Evolutionary conservation across 176 grass and related monocot species (phyloP).

Genomic region (barley (Hordeum vulgare)): DNA sequence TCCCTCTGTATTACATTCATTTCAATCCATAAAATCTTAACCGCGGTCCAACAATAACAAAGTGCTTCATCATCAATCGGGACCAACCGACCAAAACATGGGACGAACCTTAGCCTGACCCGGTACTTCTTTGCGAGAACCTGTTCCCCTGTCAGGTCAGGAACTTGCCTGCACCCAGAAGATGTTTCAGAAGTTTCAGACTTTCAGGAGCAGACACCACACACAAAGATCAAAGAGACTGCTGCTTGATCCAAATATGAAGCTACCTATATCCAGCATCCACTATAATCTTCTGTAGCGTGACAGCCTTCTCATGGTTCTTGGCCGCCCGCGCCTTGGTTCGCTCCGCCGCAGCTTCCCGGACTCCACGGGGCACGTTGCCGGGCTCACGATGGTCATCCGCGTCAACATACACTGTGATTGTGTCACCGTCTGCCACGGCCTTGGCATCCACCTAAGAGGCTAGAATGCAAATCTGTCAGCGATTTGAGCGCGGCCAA

Average conservation of each 20-base stretch:
- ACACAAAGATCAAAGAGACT: not conserved
- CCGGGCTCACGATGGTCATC: constrained; percentile 30
- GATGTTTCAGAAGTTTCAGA: not conserved
- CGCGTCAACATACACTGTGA: constrained; percentile 57
- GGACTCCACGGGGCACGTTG: constrained; percentile 44
- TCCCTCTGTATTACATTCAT: constrained; percentile 50
- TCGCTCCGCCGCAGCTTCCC: not conserved
- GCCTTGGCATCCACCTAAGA: constrained; percentile 59
- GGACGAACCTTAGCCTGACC: constrained; percentile 70
- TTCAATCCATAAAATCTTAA: not conserved
- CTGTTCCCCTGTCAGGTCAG: constrained; percentile 14
- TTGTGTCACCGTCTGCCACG: constrained; percentile 69
- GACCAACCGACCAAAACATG: not conserved
- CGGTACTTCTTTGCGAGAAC: constrained; percentile 54
- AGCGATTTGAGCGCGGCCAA: not conserved
- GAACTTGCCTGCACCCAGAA: constrained; percentile 38
- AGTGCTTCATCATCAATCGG: not conserved
- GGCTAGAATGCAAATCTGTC: not conserved
- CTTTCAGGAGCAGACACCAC: not conserved
- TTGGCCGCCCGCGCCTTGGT: constrained; percentile 15
- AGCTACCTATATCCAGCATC: constrained; percentile 68
- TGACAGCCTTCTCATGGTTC: constrained; percentile 43
- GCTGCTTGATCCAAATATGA: not conserved
- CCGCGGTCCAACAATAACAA: not conserved
- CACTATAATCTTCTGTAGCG: constrained; percentile 57